Conservation (phyloP, 2,329 filamentous ascomycete species). For the Microsporum canis region DNA sequence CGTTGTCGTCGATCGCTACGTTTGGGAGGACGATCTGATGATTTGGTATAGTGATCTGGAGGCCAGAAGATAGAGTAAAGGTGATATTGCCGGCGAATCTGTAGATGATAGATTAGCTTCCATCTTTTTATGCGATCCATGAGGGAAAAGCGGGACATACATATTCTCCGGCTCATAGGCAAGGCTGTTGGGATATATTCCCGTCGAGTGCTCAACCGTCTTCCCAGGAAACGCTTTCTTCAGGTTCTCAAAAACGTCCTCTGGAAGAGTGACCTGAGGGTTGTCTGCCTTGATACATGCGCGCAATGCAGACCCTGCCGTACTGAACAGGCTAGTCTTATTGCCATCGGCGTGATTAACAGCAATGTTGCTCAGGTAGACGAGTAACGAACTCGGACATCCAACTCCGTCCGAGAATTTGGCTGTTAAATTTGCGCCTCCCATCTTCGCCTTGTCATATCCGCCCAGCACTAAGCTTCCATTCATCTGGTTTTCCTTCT, state of each 20-base stretch:
- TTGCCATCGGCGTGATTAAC: neutral
- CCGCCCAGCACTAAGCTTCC: slow-evolving; percentile 11
- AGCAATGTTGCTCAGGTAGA: slow-evolving; percentile 8
- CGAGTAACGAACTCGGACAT: slow-evolving; percentile 8
- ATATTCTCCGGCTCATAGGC: neutral
- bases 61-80: slow-evolving; percentile 12
- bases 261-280: neutral
- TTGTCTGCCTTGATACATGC: slow-evolving; percentile 5
- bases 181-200: neutral
- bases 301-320: slow-evolving; percentile 18
- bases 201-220: neutral
- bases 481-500: slow-evolving; percentile 8
- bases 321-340: neutral
- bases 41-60: slow-evolving; percentile 21
- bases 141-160: neutral
- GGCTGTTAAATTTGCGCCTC: slow-evolving; percentile 1
- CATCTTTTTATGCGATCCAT: neutral
- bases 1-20: slow-evolving; percentile 15
- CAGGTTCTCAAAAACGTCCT: slow-evolving; percentile 3
- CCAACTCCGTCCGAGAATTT: slow-evolving; percentile 1
- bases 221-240: slow-evolving; percentile 2
- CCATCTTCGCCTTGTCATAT: slow-evolving; percentile 11
- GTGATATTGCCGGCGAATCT: slow-evolving; percentile 13
- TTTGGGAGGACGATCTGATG: slow-evolving; percentile 24
- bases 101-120: neutral